Percentiles rank a stretch among this genome's conserved stretches.
Evolutionary conservation across 345 rosid genomes (phyloP).

Genomic region (Psidium guajava): DNA sequence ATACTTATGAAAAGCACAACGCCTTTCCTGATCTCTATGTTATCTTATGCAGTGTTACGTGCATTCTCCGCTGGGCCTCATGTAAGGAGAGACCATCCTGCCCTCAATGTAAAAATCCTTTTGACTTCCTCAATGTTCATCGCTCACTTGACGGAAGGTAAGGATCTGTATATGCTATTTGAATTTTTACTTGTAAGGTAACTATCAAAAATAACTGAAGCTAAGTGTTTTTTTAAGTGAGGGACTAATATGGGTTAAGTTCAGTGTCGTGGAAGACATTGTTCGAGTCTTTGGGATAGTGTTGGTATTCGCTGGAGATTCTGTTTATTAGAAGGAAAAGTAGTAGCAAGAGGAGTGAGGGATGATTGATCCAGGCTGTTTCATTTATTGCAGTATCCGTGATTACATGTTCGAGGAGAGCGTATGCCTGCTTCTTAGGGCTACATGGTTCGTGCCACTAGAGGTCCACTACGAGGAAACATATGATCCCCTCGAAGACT

Average conservation of each 20-base stretch:
- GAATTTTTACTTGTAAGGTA: not conserved
- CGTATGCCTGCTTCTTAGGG: slow-evolving; percentile 81
- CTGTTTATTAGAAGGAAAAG: not conserved
- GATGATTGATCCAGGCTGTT: not conserved
- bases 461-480: slow-evolving; percentile 32
- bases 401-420: slow-evolving; percentile 97
- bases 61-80: slow-evolving; percentile 91
- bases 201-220: not conserved
- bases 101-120: slow-evolving; percentile 92
- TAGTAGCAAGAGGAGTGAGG: not conserved
- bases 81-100: slow-evolving; percentile 56
- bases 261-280: not conserved
- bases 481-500: slow-evolving; percentile 32
- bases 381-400: slow-evolving; percentile 32
- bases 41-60: slow-evolving; percentile 51
- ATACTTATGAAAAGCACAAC: not conserved
- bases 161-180: not conserved
- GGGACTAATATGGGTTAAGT: not conserved
- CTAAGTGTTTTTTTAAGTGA: not conserved
- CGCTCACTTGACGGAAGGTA: slow-evolving; percentile 87
- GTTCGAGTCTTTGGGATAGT: not conserved
- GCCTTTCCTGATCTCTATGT: slow-evolving; percentile 1
- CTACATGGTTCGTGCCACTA: slow-evolving; percentile 70
- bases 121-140: slow-evolving; percentile 76
- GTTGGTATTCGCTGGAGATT: not conserved